phyloP scores from a whole-genome alignment of 2,329 filamentous ascomycete species.

The Ascochyta fabae region DNA sequence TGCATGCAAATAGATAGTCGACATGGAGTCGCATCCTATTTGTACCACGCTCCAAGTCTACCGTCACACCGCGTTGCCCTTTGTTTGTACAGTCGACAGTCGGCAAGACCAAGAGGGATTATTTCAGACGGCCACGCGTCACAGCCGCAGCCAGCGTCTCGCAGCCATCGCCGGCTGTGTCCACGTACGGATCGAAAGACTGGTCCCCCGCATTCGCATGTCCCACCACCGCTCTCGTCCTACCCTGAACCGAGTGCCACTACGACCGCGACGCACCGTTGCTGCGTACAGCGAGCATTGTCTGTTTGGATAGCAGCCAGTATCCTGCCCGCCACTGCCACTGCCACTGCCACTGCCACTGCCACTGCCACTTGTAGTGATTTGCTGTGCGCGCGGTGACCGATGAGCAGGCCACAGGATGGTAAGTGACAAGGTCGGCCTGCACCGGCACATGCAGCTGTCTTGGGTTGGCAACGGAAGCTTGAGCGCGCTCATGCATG shows the following conservation, averaged over 20 bases:
- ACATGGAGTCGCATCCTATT: constrained; percentile 8
- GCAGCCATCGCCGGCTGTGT: constrained; percentile 10
- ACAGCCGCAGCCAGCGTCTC: constrained; percentile 10
- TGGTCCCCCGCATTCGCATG: constrained; percentile 18
- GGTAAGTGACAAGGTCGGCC: constrained; percentile 7
- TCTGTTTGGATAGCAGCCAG: constrained; percentile 8
- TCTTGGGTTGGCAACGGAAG: neutral
- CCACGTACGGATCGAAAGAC: constrained; percentile 2
- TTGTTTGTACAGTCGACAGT: neutral
- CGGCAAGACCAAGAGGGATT: neutral
- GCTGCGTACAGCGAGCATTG: constrained; percentile 10
- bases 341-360: too few relatives aligned
- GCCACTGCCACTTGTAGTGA: constrained; percentile 1
- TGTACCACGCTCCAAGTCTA: constrained; percentile 5
- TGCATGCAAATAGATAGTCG: constrained; percentile 7
- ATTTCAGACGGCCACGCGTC: constrained; percentile 5
- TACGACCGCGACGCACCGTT: constrained; percentile 13
- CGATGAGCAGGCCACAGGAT: constrained; percentile 23
- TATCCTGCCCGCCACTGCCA: neutral
- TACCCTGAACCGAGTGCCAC: constrained; percentile 12
- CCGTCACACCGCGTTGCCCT: neutral
- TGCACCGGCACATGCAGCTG: constrained; percentile 7
- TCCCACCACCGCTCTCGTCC: constrained; percentile 8
- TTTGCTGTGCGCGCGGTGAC: constrained; percentile 13
- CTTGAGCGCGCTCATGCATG: neutral